A percentile compares a stretch with the other conserved stretches of the same genome.
These are phyloP conservation scores for Kazachstania sp. DNA, from an alignment of 1,139 yeast species.

Conservation along the genomic window DNA sequence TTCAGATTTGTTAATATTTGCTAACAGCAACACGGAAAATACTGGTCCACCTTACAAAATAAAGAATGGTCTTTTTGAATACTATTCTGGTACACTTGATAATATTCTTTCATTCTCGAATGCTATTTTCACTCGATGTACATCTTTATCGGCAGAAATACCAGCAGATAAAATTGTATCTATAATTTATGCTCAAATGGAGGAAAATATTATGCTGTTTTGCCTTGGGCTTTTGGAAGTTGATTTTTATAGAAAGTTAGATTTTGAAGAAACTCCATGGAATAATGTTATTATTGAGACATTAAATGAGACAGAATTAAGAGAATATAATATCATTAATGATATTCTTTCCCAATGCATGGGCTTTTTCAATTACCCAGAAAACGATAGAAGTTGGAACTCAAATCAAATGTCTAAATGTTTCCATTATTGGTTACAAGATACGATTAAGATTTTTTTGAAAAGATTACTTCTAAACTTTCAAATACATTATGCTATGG, in stretches of 20 bases:
- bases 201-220: conserved; percentile 13
- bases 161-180: not conserved
- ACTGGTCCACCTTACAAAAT: not conserved
- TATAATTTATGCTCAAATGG: conserved; percentile 13
- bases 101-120: not conserved
- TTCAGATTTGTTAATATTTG: conserved; percentile 13
- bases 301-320: not conserved
- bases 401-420: conserved; percentile 3
- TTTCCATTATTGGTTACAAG: conserved; percentile 8
- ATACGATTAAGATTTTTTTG: conserved; percentile 16
- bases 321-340: not conserved
- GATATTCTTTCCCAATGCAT: not conserved
- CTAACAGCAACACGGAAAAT: not conserved
- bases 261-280: not conserved
- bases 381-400: not conserved
- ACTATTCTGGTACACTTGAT: not conserved
- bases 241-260: not conserved
- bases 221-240: conserved; percentile 11
- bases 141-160: not conserved
- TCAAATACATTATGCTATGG: conserved; percentile 10
- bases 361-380: not conserved
- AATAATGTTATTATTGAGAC: not conserved
- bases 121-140: not conserved
- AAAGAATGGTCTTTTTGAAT: not conserved
- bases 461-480: conserved; percentile 13